Conservation (phyloP, 73 alveolate genomes). For the Paramecium bursaria region DNA sequence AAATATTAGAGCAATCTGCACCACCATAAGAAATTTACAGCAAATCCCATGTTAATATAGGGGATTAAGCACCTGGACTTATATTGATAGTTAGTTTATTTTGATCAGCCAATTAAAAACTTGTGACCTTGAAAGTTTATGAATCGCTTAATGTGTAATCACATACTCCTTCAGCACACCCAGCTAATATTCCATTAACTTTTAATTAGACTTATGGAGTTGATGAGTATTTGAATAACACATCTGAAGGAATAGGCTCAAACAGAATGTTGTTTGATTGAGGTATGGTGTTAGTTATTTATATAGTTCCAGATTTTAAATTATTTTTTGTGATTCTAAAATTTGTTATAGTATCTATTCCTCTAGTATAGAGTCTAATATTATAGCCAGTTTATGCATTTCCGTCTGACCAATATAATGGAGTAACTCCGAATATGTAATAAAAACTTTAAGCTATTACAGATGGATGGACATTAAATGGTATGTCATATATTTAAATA, state of each 20-base stretch:
- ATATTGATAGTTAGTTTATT: background rate
- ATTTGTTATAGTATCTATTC: background rate
- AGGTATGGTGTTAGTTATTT: too few relatives aligned
- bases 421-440: background rate
- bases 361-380: conserved; percentile 1
- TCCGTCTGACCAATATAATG: conserved; percentile 18
- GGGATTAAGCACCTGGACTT: background rate
- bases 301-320: conserved; percentile 42
- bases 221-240: background rate
- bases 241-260: conserved; percentile 44
- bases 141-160: conserved; percentile 6
- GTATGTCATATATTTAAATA: too few relatives aligned
- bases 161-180: background rate
- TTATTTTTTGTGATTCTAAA: background rate
- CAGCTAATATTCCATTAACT: conserved; percentile 5
- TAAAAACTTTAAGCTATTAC: background rate
- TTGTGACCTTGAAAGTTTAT: background rate
- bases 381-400: conserved; percentile 5
- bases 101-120: background rate
- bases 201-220: conserved; percentile 42
- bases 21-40: background rate
- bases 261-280: background rate
- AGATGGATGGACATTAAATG: conserved; percentile 4
- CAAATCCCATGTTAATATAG: background rate
- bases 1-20: conserved; percentile 47